Base-by-base conservation (phyloP, 768 basidiomycete species). In the Tephrocybe rancida region DNA sequence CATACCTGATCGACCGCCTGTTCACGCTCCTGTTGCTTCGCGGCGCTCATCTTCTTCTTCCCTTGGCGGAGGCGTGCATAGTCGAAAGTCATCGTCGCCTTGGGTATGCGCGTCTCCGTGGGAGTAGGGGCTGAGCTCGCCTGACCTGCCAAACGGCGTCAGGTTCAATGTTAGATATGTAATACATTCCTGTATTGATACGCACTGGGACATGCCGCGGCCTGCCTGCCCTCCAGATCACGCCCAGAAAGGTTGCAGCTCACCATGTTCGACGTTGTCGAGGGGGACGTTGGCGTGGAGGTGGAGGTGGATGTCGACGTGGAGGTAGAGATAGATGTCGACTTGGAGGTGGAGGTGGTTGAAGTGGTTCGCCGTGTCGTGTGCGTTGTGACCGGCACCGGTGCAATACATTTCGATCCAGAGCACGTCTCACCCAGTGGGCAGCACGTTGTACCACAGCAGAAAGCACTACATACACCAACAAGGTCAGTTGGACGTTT, bases 1-100 rank as follows among this genome's bases (percentile, higher is more conserved):
- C n/a, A n/a, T 16, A 55, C 54, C 54, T 55, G 34, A 45, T 50
- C 35, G 13, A 55, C 48, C 9, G 54, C 54, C n/a, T 45, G 18
- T 38, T 55, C 43, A 19, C 54, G 47, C 34, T 16, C 5, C 4
- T 18, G 13, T 19, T 55, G 54, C 22, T 55, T 55, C n/a, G 34
- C 35, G 5, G 48, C 22, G 22, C 48, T 55, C 54, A 49, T 49
- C 43, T 19, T 55, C 54, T 45, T 49, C 32, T 22, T 55, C 19
- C 54, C 54, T 29, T 11, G 18, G 16, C 50, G 21, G 10, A 55
- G 19, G 19, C 26, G 30, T 7, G 18, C 0, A 30, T 55, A 55
- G 34, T 55, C 43, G 24, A 55, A 50, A n/a, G 34, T 45, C 48
- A 55, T 45, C 10, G 42, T 45, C 16, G 54, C 54, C 5, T 18